Percentiles rank a stretch among this genome's conserved stretches.
Conservation (phyloP, 345 rosid species). For the Pseudoturritis turrita region DNA sequence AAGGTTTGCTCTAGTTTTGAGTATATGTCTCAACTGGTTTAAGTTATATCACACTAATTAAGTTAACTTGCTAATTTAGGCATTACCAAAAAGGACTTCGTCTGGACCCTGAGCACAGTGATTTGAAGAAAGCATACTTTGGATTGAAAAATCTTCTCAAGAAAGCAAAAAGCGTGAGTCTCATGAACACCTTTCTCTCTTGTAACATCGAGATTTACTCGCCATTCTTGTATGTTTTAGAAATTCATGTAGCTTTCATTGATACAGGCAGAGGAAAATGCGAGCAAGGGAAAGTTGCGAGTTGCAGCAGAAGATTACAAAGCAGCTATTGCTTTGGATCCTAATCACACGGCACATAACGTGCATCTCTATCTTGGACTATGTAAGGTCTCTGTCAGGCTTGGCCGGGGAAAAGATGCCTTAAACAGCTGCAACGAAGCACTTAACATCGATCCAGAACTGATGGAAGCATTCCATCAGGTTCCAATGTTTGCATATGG, state of each 20-base stretch:
- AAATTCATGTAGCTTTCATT: not conserved
- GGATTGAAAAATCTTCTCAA: slow-evolving; percentile 87
- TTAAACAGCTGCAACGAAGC: slow-evolving; percentile 75
- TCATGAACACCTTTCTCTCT: not conserved
- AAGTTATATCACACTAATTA: not conserved
- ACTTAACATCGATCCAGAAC: slow-evolving; percentile 74
- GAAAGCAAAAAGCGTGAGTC: slow-evolving; percentile 88
- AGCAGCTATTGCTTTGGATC: slow-evolving; percentile 85
- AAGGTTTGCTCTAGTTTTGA: slow-evolving; percentile 43
- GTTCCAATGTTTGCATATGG: slow-evolving; percentile 24
- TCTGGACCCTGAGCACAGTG: slow-evolving; percentile 92
- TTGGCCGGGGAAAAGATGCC: slow-evolving; percentile 94
- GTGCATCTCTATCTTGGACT: slow-evolving; percentile 90
- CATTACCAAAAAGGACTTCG: slow-evolving; percentile 97
- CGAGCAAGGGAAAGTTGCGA: slow-evolving; percentile 79
- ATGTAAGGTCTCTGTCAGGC: slow-evolving; percentile 85
- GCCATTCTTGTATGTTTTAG: not conserved
- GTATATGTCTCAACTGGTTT: not conserved
- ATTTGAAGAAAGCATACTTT: slow-evolving; percentile 92
- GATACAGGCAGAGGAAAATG: slow-evolving; percentile 87
- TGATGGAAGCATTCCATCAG: slow-evolving; percentile 90
- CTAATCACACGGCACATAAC: slow-evolving; percentile 75
- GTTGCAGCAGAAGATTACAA: slow-evolving; percentile 84
- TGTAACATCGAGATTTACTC: slow-evolving; percentile 7
- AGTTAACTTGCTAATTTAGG: slow-evolving; percentile 41